Base-by-base conservation (phyloP, 345 rosid species). In the Leavenworthia alabamica region DNA sequence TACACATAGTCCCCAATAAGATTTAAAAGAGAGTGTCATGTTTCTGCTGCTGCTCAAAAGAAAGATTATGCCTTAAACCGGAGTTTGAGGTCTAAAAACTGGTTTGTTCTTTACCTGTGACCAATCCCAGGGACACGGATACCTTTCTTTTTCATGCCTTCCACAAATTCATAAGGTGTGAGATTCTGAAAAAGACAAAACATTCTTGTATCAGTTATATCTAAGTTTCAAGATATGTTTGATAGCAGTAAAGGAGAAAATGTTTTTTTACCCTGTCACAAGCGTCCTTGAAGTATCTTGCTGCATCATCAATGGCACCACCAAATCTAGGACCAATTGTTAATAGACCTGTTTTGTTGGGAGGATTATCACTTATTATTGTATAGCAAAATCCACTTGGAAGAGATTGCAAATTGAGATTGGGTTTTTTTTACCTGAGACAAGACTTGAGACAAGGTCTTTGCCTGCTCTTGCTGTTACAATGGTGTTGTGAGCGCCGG, bases 381-480 rank as follows among this genome's bases (percentile, higher is more conserved):
- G 32, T 63, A 51, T 28, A 51, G 42, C 51, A 52, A 50, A 19
- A 2, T 40, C 37, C 45, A 19, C 56, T 14, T 8, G 35, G 39
- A 49, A 59, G 45, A 31, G 51, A 11, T 8, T 9, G 39, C 0
- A 10, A 35, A 55, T 15, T 28, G 22, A 31, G 48, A 12, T 50
- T 47, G 16, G 4, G 47, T 31, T n/a, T 55, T 55, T 31, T n/a
- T 55, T 31, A 85, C 96, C 96, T 48, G 97, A 81, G 10, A 93
- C 97, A 59, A 93, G 94, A 71, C 99, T 82, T 46, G 99, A 93
- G 62, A 93, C 97, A 48, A 93, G 94, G 80, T 93, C 96, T 79
- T 93, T 93, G 64, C 99, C 99, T 50, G 99, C 99, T 70, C 94
- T 89, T 45, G 99, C 97, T 56, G 99, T 93, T 60, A 89, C 97